These are phyloP conservation scores for Nepenthes gracilis DNA, from an alignment of 148 eudicot species.

Conservation along the genomic window DNA sequence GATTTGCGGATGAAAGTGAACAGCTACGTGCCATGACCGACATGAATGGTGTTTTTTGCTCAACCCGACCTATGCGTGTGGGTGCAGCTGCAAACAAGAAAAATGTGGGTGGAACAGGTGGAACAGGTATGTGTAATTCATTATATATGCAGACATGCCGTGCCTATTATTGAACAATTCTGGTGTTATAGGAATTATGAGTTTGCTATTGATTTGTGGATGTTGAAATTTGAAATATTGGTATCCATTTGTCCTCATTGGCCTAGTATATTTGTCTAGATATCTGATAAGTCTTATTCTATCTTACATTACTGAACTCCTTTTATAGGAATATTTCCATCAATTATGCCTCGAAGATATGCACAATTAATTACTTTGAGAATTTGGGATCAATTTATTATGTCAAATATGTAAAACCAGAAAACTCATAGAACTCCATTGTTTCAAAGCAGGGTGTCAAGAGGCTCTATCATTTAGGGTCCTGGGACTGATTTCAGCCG, in stretches of 20 bases:
- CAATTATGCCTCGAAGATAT: constrained; percentile 15
- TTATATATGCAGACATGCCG: too few relatives aligned
- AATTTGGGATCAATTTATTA: constrained; percentile 25
- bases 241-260: too few relatives aligned
- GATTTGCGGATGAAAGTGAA: constrained; percentile 80
- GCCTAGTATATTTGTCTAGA: too few relatives aligned
- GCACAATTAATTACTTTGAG: constrained; percentile 37
- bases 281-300: too few relatives aligned
- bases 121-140: too few relatives aligned
- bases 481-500: constrained; percentile 78
- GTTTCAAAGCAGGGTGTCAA: constrained; percentile 83
- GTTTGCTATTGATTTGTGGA: too few relatives aligned
- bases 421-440: constrained; percentile 60
- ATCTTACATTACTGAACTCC: too few relatives aligned
- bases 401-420: constrained; percentile 15
- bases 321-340: too few relatives aligned
- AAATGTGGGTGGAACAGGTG: constrained; percentile 14
- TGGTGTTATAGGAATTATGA: too few relatives aligned
- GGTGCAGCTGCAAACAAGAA: constrained; percentile 90
- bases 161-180: too few relatives aligned
- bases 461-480: constrained; percentile 71
- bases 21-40: constrained; percentile 83
- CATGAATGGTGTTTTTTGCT: constrained; percentile 82
- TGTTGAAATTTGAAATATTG: too few relatives aligned
- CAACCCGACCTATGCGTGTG: constrained; percentile 85